These are phyloP conservation scores for Aspergillus phoenicis DNA, from an alignment of 2,329 filamentous ascomycete genomes.

Conservation along the genomic window DNA sequence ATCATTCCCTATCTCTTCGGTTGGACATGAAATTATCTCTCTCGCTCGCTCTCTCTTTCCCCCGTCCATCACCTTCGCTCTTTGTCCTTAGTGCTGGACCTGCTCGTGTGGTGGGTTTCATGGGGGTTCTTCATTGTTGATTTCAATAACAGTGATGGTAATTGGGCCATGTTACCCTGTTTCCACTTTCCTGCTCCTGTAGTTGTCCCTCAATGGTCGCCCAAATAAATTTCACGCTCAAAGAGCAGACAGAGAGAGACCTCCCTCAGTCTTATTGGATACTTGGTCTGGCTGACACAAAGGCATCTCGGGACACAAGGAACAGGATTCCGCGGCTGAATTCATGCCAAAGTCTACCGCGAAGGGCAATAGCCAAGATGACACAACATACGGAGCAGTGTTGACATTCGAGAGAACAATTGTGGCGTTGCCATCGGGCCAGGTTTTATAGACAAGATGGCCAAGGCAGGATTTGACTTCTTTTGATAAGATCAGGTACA, in stretches of 20 bases:
- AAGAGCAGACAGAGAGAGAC: too few relatives aligned
- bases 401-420: neutral
- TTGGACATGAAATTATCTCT: neutral
- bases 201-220: too few relatives aligned
- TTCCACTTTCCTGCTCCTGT: too few relatives aligned
- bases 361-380: neutral
- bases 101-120: neutral
- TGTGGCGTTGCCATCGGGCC: neutral
- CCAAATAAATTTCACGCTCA: too few relatives aligned
- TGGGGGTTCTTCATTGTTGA: too few relatives aligned
- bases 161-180: too few relatives aligned
- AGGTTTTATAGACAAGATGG: neutral
- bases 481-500: neutral
- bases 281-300: neutral
- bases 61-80: neutral
- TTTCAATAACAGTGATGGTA: too few relatives aligned
- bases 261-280: neutral
- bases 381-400: neutral
- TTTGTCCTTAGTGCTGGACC: neutral
- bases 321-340: neutral
- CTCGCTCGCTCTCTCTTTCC: neutral
- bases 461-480: neutral
- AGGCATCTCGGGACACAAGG: neutral
- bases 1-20: slow-evolving; percentile 2
- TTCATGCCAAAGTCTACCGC: neutral